Evolutionary conservation across 352 stramenopile species (phyloP).

Genomic region (Blastocystis sp.): DNA sequence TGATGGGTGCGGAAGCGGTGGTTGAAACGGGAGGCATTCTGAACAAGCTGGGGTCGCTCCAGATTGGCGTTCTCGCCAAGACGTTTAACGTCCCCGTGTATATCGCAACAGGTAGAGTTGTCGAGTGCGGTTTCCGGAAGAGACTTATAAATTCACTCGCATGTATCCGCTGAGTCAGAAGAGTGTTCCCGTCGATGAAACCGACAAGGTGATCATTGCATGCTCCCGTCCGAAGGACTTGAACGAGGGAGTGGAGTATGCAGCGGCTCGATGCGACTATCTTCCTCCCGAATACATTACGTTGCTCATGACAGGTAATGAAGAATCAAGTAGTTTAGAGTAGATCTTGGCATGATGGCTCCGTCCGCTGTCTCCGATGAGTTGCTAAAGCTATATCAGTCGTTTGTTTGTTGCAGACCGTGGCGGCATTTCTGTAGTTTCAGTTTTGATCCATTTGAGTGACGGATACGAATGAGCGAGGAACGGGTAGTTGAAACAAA

Average conservation of each 20-base stretch:
- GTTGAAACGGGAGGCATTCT: slow-evolving; percentile 47
- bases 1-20: slow-evolving; percentile 48
- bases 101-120: neutral
- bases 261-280: slow-evolving; percentile 18
- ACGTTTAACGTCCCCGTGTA: slow-evolving; percentile 55
- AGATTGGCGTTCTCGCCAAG: slow-evolving; percentile 44
- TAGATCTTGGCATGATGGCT: slow-evolving; percentile 39
- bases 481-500: too few species aligned
- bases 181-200: neutral
- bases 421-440: too few species aligned
- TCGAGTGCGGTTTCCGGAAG: neutral
- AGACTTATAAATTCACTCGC: slow-evolving; percentile 48
- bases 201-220: neutral
- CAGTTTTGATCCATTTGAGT: too few species aligned
- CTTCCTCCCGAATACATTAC: slow-evolving; percentile 48
- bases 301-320: neutral
- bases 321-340: neutral
- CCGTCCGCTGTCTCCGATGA: slow-evolving; percentile 32
- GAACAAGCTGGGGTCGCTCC: slow-evolving; percentile 56
- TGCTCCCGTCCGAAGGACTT: neutral
- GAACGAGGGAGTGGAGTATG: slow-evolving; percentile 32
- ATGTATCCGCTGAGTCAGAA: slow-evolving; percentile 47
- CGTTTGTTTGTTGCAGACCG: slow-evolving; percentile 42
- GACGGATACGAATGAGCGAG: too few species aligned
- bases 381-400: slow-evolving; percentile 37